Evolutionary conservation across 2,329 filamentous ascomycete species (phyloP), one percentile per base, ranked within the genome.

Genomic region (Aureobasidium sp.): DNA sequence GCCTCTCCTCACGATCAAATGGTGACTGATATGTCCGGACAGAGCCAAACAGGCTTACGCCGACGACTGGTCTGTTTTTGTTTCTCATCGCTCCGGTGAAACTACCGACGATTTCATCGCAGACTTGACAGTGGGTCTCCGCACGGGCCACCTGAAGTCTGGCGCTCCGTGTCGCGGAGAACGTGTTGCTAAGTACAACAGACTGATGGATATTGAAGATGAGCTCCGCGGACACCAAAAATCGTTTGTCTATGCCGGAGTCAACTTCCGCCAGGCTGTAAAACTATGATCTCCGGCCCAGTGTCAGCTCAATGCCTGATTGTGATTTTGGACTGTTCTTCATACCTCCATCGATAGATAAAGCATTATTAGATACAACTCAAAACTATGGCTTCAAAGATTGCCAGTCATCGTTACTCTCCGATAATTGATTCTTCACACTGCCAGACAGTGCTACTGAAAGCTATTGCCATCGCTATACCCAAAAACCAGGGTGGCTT

Each of bases 71-170:
- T 60, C 63, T 14, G 70, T 73, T 16, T 72, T 73, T 51, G 70
- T 73, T 6, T 71, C 69, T 5, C 70, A 73, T 54, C 66, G 70
- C 22, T 71, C 68, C 4, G 70, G 70, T 6, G 70, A 74, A 59
- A 71, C 70, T 0, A 71, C 63, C 0, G 70, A 74, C 56, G 70
- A 71, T 55, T 73, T 73, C 57, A 71, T 74, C 49, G 69, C 71
- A 8, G 71, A 74, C 59, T 52, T 74, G 7, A 63, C 65, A 0
- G 69, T 73, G 2, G 70, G 61, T 7, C 57, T 73, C 2, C 49
- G 64, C 6, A 63, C 67, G 2, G 71, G 71, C 4, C 69, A 73
- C 60, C 50, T 73, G 32, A 73, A 73, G 56, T 64, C 69, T 16
- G 70, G 71, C 32, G 63, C 64, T 16, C 71, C 71, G 2, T 66